Conservation (phyloP, 176 grass and related monocot species). For the Typha latifolia region DNA sequence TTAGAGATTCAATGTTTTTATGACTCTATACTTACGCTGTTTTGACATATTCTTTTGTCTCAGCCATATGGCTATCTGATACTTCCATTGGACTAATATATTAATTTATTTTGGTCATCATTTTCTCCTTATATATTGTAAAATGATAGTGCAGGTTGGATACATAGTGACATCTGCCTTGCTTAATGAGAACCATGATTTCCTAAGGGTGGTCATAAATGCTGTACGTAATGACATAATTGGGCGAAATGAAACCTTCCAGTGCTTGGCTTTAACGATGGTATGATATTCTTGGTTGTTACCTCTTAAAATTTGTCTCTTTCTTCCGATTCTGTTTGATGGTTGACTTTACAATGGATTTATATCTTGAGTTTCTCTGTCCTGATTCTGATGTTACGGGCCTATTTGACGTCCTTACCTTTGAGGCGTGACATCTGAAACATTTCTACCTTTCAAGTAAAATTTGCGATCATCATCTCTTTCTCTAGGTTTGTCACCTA, state of each 20-base stretch:
- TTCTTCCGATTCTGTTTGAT: slow-evolving; percentile 1
- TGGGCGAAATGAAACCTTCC: slow-evolving; percentile 94
- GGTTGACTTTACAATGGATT: background rate
- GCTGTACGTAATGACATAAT: slow-evolving; percentile 98
- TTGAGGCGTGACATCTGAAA: too few species aligned
- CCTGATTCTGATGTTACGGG: too few species aligned
- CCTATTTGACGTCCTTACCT: too few species aligned
- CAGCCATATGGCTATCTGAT: too few species aligned
- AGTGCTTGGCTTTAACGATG: slow-evolving; percentile 98
- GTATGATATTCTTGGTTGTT: slow-evolving; percentile 32
- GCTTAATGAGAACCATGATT: slow-evolving; percentile 93
- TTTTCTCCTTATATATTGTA: background rate
- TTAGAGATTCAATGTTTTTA: too few species aligned
- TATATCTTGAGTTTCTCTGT: too few species aligned
- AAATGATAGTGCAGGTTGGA: slow-evolving; percentile 57
- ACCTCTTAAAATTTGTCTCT: slow-evolving; percentile 3
- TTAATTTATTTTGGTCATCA: background rate
- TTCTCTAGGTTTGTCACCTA: too few species aligned
- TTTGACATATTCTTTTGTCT: too few species aligned
- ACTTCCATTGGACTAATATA: background rate
- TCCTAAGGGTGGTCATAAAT: slow-evolving; percentile 97
- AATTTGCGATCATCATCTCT: too few species aligned
- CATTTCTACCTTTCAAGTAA: too few species aligned
- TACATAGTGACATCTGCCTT: slow-evolving; percentile 97
- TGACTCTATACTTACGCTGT: background rate